Evolutionary conservation across 768 basidiomycete species (phyloP).

Genomic region (Mrakia frigida): DNA sequence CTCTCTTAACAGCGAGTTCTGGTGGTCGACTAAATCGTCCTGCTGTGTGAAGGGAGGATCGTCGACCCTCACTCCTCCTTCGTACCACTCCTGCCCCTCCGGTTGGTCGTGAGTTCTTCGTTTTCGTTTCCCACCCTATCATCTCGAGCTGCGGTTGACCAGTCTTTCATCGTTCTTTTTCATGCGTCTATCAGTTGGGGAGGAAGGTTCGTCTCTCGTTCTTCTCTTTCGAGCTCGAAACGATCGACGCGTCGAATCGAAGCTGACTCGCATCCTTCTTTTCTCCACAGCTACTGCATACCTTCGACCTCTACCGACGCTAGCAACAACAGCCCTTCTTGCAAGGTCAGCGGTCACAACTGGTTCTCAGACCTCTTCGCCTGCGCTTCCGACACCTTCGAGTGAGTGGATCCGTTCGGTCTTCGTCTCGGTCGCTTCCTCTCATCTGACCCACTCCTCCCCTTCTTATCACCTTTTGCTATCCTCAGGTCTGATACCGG

Average conservation of each 20-base stretch:
- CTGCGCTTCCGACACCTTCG: constrained; percentile 16
- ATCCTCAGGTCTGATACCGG: neutral
- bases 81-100: constrained; percentile 8
- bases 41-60: neutral
- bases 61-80: neutral
- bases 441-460: too few species aligned
- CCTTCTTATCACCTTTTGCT: neutral
- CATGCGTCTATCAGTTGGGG: neutral
- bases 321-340: neutral
- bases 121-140: neutral
- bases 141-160: neutral
- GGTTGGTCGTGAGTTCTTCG: constrained; percentile 6
- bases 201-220: neutral
- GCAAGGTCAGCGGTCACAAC: constrained; percentile 4
- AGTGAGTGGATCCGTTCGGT: neutral
- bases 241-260: neutral
- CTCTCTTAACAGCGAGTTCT: neutral
- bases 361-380: constrained; percentile 3
- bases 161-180: neutral
- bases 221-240: neutral
- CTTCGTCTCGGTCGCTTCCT: neutral
- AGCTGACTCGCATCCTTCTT: neutral
- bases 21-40: neutral
- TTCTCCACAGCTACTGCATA: neutral
- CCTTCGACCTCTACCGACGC: neutral